Evolutionary conservation across 306 rosid species (phyloP).

Genomic region (Vicia faba): DNA sequence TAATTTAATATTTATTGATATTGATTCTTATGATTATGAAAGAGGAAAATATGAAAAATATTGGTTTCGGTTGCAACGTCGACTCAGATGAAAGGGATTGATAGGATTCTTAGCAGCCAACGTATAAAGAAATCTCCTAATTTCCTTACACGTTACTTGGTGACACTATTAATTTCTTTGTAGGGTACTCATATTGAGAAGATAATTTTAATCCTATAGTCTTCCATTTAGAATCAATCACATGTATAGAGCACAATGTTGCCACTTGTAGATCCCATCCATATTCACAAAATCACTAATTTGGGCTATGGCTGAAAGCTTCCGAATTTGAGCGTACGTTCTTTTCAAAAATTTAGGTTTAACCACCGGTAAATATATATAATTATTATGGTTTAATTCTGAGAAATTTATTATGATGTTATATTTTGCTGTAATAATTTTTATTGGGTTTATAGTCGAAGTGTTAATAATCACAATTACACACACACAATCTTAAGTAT

Average conservation of each 20-base stretch:
- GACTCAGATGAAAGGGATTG: conserved; percentile 39
- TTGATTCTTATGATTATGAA: conserved; percentile 1
- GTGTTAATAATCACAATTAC: too few species aligned
- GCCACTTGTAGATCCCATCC: conserved; percentile 16
- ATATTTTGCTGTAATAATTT: too few species aligned
- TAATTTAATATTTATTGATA: neutral
- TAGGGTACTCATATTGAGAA: conserved; percentile 28
- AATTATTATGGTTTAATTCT: too few species aligned
- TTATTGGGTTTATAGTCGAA: too few species aligned
- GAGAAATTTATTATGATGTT: too few species aligned
- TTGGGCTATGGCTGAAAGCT: neutral
- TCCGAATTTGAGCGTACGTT: too few species aligned
- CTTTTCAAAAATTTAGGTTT: too few species aligned
- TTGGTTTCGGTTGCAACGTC: conserved; percentile 42
- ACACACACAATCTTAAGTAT: too few species aligned
- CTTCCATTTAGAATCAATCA: conserved; percentile 23
- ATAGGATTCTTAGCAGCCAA: conserved; percentile 19
- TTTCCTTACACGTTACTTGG: conserved; percentile 29
- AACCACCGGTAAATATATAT: too few species aligned
- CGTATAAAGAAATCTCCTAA: conserved; percentile 9
- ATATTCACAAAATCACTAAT: neutral
- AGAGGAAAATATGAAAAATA: neutral
- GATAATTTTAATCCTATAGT: conserved; percentile 8
- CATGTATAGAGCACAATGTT: conserved; percentile 18
- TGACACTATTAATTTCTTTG: conserved; percentile 23